Evolutionary conservation across 2,329 filamentous ascomycete species (phyloP), one percentile per base, ranked within the genome.

Genomic region (Pestalotiopsis fici): DNA sequence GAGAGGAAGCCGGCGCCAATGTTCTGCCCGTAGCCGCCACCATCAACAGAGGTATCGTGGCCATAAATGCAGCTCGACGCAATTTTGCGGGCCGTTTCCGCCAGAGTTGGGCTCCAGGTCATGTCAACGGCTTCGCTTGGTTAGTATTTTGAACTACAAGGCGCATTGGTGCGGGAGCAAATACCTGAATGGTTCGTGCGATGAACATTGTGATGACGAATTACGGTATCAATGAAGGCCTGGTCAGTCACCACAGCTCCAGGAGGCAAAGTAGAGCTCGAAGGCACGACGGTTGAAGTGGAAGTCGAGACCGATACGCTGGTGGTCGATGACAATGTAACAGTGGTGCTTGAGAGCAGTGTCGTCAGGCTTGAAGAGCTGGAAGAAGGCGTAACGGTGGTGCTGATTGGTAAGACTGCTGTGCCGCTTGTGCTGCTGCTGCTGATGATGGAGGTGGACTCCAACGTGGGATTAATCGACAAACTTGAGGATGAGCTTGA

Each of bases 21-120:
- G 27, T 50, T 63, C 27, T 63, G 60, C 9, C 60, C 60, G 18
- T 63, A 63, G 12, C 60, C 60, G n/a, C 60, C 60, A 9, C 60
- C 60, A 21, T 27, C 37, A 4, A 25, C 60, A 7, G 35, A 27
- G 18, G 35, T 47, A 5, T 63, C 21, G 37, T 63, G 60, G 31
- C 23, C 23, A 25, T 47, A 63, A 4, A 63, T 37, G 43, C 60
- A 63, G 4, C 35, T 50, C 12, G 60, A 50, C 18, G 60, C 60
- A 18, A 63, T 63, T 3, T 47, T 15, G 11, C 21, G 35, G n/a
- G 60, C 60, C 13, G 35, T 63, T 13, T 63, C 60, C 11, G 60
- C 60, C 4, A 63, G 37, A 27, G 28, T 47, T 1, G 60, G 31
- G 27, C 37, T 47, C 60, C 60, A 63, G 21, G 21, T 47, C 11